Evolutionary conservation across 768 basidiomycete species (phyloP).

Genomic region (Boletus rex-veris): DNA sequence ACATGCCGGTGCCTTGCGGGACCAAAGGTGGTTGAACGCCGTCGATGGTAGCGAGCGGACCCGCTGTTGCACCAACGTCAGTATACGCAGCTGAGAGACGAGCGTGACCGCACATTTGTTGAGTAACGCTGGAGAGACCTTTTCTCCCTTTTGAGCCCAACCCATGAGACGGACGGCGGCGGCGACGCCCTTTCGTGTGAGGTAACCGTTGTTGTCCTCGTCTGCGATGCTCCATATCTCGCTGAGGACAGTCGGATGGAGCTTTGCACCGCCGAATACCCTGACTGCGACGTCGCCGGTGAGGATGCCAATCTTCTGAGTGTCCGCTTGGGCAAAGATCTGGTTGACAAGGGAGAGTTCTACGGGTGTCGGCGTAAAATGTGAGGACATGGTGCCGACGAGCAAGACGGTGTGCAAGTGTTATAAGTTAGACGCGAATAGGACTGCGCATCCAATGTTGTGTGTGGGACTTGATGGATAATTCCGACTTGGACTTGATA

Average conservation of each 20-base stretch:
- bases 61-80: slow-evolving; percentile 50
- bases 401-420: slow-evolving; percentile 6
- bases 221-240: slow-evolving; percentile 95
- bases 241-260: slow-evolving; percentile 73
- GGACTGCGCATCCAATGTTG: slow-evolving; percentile 14
- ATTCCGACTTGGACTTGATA: too few relatives aligned
- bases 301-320: slow-evolving; percentile 76
- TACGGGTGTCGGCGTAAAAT: slow-evolving; percentile 44
- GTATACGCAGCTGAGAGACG: background rate
- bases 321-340: slow-evolving; percentile 71
- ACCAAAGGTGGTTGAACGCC: slow-evolving; percentile 52
- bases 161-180: slow-evolving; percentile 89
- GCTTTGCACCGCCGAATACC: slow-evolving; percentile 79
- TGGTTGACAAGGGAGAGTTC: slow-evolving; percentile 63
- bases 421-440: slow-evolving; percentile 20
- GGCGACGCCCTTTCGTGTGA: slow-evolving; percentile 84
- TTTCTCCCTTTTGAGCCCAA: slow-evolving; percentile 86
- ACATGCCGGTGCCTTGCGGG: slow-evolving; percentile 53
- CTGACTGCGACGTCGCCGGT: slow-evolving; percentile 90
- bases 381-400: slow-evolving; percentile 35
- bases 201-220: slow-evolving; percentile 89
- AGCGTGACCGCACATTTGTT: slow-evolving; percentile 58
- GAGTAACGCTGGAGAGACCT: slow-evolving; percentile 56
- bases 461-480: slow-evolving; percentile 1
- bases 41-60: slow-evolving; percentile 78